Base-by-base conservation (phyloP, 1,284 basidiomycete species). In the Cutaneotrichosporon dermatis region DNA sequence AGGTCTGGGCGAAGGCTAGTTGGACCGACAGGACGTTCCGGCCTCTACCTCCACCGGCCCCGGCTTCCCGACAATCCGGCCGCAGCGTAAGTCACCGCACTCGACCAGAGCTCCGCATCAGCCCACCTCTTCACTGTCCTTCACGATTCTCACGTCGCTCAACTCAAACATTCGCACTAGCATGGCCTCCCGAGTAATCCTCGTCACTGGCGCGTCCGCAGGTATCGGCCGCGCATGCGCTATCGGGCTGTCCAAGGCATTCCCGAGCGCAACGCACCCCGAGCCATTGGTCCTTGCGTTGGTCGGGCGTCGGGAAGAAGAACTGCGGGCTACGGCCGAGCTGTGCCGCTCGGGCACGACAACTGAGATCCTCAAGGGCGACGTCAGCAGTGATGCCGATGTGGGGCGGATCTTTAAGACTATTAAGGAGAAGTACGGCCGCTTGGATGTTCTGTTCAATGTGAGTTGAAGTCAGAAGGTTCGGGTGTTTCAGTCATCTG, bases 381-480 rank as follows among this genome's bases (percentile, higher is more conserved):
- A 90, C 69, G 82, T 90, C 9, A 68, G 65, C 43, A 59, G 53
- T 6, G 72, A 75, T 33, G 66, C 60, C 36, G 72, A 73, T 45
- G 72, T 75, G 7, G 55, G 57, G 61, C 69, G 67, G n/a, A 76
- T 90, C 50, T 91, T 91, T 70, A 68, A 76, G 8, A 71, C 79
- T 40, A 81, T 85, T 1, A 72, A 84, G 49, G 74, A 80, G 33
- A 79, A 80, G 58, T 90, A 87, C 69, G 88, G 86, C 6, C 81
- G 86, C 2, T 69, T 91, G 25, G 89, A 92, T 70, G 67, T 90
- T n/a, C 68, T 84, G 13, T 92, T 91, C 79, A 91, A 92, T 72
- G 89, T 86, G 68, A 73, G 83, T 66, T 11, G 13, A 12, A 2
- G 25, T 25, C 25, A 25, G 25, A 25, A 25, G 25, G 25, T 25